Evolutionary conservation across 352 stramenopile genomes (phyloP).

Genomic region (Globisporangium polare): DNA sequence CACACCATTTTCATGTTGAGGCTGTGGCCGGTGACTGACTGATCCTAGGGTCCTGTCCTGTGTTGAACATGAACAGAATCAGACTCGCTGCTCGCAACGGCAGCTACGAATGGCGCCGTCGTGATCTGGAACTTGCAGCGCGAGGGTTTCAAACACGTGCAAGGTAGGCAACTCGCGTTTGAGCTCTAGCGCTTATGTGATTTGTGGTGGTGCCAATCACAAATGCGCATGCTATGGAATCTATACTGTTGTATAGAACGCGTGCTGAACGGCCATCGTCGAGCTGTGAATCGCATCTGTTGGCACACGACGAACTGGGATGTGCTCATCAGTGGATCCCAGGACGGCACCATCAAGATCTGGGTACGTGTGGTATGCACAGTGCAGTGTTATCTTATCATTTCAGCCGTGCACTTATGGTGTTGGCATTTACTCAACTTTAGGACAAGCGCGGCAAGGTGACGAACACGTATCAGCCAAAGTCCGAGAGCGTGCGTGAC

Average conservation of each 20-base stretch:
- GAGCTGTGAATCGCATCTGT: constrained; percentile 86
- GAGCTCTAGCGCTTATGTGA: background rate
- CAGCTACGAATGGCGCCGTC: constrained; percentile 78
- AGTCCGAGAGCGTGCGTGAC: constrained; percentile 84
- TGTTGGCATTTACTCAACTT: background rate
- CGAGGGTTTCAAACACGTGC: constrained; percentile 85
- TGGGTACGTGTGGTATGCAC: constrained; percentile 42
- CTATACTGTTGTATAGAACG: no score
- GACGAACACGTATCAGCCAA: constrained; percentile 75
- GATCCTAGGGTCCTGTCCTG: background rate
- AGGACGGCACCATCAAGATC: constrained; percentile 86
- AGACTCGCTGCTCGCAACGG: constrained; percentile 80
- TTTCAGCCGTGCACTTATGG: no score
- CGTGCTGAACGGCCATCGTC: constrained; percentile 75
- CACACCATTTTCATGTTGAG: background rate
- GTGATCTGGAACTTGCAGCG: constrained; percentile 87
- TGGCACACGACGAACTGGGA: constrained; percentile 82
- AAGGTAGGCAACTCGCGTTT: constrained; percentile 42
- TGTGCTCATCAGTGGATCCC: constrained; percentile 80
- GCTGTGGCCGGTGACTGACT: background rate
- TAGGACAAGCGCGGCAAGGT: constrained; percentile 79
- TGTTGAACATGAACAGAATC: constrained; percentile 36
- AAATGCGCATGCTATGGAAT: no score
- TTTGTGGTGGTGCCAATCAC: no score
- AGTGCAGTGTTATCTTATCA: background rate